Evolutionary conservation across 2,329 filamentous ascomycete genomes (phyloP), one percentile per base, ranked within the genome.

Genomic region (Botrytis deweyae): DNA sequence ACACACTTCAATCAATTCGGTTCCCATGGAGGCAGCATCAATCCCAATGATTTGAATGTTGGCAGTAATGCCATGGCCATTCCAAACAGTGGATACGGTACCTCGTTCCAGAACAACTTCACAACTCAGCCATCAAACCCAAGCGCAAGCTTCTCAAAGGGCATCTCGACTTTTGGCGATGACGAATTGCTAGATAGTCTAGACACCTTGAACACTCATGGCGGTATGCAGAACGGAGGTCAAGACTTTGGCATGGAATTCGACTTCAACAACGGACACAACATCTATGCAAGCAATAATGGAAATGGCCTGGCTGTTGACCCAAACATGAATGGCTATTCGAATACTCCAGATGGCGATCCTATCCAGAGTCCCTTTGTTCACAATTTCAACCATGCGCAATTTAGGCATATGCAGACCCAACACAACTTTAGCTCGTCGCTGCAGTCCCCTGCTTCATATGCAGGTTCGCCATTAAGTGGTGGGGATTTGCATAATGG

Each of bases 341-440:
- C 95, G 33, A 93, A 93, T 81, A 97, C 95, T 2, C 95, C 95
- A 5, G 95, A 98, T 75, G 94, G 94, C 70, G 92, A 94, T 71
- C 94, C 95, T 9, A 95, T 97, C 75, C 93, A 97, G 80, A 98
- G 94, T 79, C 95, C 95, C 0, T 98, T 94, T 80, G 88, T 93
- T 61, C 89, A 92, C 78, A 90, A 88, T 80, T 96, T 95, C 85
- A 92, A 91, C 83, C 92, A 92, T 80, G 87, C 87, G 52, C 92
- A 94, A 77, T 97, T 94, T 82, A 89, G 92, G 63, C 88, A 89
- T 74, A 90, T 92, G 79, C 88, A 90, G 72, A 86, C 86, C 80
- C 85, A 86, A 25, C 86, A 88, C 72, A 84, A 87, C 25, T 88
- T 90, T 74, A 86, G 85, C 74, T 86, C 83, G 72, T 88, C 88